A percentile compares a stretch with the other conserved stretches of the same genome.
These are phyloP conservation scores for Nadsonia commutata DNA, from an alignment of 1,139 yeast species.

Conservation along the genomic window DNA sequence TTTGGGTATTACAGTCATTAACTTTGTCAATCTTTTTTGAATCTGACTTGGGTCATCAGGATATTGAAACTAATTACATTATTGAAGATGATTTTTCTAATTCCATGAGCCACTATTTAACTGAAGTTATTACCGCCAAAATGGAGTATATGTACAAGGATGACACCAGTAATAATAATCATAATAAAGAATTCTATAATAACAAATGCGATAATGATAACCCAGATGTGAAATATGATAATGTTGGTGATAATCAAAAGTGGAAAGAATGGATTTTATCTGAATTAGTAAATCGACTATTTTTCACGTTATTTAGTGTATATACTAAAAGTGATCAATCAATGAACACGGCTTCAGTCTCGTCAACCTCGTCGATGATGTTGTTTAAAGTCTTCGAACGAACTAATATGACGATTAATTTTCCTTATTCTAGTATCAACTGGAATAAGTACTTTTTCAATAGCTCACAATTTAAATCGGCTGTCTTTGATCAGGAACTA, in stretches of 20 bases:
- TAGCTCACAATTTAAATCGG: not conserved
- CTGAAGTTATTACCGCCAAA: not conserved
- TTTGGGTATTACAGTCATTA: not conserved
- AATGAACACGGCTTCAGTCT: not conserved
- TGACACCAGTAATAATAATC: not conserved
- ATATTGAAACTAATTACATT: not conserved
- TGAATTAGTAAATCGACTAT: constrained; percentile 21
- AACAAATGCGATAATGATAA: too few species aligned
- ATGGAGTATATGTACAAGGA: not conserved
- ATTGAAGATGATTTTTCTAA: not conserved
- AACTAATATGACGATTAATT: not conserved
- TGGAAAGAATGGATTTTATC: constrained; percentile 20
- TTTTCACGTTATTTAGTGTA: constrained; percentile 18
- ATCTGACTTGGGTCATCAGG: not conserved
- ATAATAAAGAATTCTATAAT: too few species aligned
- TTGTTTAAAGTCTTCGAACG: not conserved
- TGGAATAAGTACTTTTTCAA: not conserved
- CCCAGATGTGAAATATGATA: too few species aligned
- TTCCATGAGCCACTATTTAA: not conserved
- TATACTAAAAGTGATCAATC: constrained; percentile 9
- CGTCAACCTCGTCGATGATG: not conserved
- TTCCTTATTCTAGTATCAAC: not conserved
- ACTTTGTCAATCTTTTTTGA: not conserved
- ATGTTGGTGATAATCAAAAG: too few species aligned
- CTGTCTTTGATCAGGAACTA: not conserved